A percentile compares a stretch with the other conserved stretches of the same genome.
Conservation (phyloP, 352 stramenopile species). For the Globisporangium yorkense region DNA sequence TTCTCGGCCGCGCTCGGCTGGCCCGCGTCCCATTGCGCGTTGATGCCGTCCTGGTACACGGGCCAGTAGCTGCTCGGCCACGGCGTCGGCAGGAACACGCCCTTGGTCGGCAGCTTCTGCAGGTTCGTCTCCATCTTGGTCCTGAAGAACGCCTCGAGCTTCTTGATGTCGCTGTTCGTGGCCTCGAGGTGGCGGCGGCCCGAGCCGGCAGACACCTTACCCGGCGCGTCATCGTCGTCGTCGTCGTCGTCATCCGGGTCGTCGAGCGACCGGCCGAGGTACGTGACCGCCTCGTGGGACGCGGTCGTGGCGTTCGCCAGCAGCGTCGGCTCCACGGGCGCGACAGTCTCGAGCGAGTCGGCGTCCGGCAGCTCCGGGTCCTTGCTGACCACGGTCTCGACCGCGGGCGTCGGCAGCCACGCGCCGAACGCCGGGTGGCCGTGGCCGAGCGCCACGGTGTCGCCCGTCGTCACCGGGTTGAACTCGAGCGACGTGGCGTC, state of each 20-base stretch:
- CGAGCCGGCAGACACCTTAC: not conserved
- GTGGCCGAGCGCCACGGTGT: constrained; percentile 5
- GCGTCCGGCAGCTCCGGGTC: constrained; percentile 10
- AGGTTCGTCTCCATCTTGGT: constrained; percentile 19
- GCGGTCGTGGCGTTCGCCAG: constrained; percentile 1
- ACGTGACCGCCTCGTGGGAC: not conserved
- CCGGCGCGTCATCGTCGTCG: constrained; percentile 2
- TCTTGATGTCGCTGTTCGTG: constrained; percentile 4
- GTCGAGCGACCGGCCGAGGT: constrained; percentile 6
- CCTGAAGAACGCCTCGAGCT: constrained; percentile 11
- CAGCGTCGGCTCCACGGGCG: constrained; percentile 1
- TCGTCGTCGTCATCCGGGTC: constrained; percentile 7
- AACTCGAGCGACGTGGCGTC: constrained; percentile 7
- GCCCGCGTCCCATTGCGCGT: constrained; percentile 12
- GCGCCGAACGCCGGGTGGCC: constrained; percentile 3
- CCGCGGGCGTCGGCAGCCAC: not conserved
- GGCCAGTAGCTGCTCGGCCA: constrained; percentile 76
- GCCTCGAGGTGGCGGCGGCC: constrained; percentile 4
- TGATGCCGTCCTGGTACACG: constrained; percentile 51
- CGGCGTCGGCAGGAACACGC: constrained; percentile 10
- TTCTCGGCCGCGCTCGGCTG: constrained; percentile 15
- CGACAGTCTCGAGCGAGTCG: constrained; percentile 1
- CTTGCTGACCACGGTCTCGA: constrained; percentile 1
- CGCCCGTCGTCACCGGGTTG: constrained; percentile 5
- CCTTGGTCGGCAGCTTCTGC: constrained; percentile 6